These are phyloP conservation scores for Lentinula raphanica DNA, from an alignment of 768 basidiomycete genomes.

Conservation along the genomic window DNA sequence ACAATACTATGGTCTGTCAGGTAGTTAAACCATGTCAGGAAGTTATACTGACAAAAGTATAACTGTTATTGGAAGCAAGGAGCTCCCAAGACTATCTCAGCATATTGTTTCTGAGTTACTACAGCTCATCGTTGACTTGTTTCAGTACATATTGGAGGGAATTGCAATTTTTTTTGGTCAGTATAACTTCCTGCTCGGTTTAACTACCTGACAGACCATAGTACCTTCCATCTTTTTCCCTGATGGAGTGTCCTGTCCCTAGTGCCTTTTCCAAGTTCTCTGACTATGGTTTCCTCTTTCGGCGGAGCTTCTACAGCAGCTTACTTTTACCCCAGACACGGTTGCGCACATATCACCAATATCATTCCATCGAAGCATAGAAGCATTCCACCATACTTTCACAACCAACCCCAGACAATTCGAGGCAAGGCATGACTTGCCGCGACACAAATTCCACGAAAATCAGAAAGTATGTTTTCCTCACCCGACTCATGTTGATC, in stretches of 20 bases:
- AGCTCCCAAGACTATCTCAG: too few relatives aligned
- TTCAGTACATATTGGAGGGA: too few relatives aligned
- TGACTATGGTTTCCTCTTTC: not conserved
- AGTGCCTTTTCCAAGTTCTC: not conserved
- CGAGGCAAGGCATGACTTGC: not conserved
- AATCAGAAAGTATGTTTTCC: not conserved
- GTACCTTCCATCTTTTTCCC: not conserved
- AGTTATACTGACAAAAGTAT: too few relatives aligned
- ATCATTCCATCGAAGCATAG: not conserved
- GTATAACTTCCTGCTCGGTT: too few relatives aligned
- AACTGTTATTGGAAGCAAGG: too few relatives aligned
- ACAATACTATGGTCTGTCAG: too few relatives aligned
- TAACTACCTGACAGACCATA: too few relatives aligned
- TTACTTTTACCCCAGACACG: not conserved
- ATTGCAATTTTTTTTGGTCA: too few relatives aligned
- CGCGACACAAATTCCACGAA: conserved; percentile 1
- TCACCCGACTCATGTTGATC: not conserved
- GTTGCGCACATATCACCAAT: conserved; percentile 1
- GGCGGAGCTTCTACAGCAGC: not conserved
- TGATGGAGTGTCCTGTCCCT: not conserved
- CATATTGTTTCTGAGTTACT: too few relatives aligned
- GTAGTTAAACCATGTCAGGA: too few relatives aligned
- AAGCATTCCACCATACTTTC: not conserved
- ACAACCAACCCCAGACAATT: not conserved
- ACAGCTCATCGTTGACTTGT: too few relatives aligned